Conservation (phyloP, 2,329 filamentous ascomycete species). For the Cercospora zeina region DNA sequence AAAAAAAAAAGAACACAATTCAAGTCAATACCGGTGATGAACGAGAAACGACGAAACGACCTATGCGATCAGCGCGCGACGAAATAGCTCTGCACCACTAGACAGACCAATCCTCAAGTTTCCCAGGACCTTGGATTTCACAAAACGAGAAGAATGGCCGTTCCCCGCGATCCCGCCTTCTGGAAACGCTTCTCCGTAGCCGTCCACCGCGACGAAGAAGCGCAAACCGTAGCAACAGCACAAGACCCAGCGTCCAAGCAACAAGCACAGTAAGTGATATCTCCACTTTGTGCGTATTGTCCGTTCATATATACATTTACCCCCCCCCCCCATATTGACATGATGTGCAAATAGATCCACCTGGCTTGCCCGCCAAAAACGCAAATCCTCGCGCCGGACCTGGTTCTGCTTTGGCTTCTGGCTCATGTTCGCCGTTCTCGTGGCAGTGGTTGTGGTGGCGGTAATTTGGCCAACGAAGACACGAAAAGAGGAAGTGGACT, state of each 20-base stretch:
- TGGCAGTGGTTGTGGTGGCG: constrained; percentile 49
- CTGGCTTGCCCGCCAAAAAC: constrained; percentile 56
- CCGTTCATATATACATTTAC: neutral
- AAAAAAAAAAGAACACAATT: neutral
- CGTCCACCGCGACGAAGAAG: constrained; percentile 57
- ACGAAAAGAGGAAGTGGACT: neutral
- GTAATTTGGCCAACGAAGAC: constrained; percentile 47
- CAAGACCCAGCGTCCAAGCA: constrained; percentile 1
- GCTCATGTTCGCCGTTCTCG: constrained; percentile 48
- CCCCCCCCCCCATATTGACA: too few species aligned
- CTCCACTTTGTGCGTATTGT: neutral
- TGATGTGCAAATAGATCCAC: constrained; percentile 47
- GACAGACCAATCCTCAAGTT: too few species aligned
- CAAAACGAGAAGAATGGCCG: constrained; percentile 44
- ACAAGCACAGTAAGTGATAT: constrained; percentile 1
- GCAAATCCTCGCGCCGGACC: constrained; percentile 51
- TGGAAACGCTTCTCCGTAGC: constrained; percentile 62
- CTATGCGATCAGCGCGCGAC: neutral
- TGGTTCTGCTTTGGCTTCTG: constrained; percentile 54
- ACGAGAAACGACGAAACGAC: neutral
- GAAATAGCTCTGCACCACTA: neutral
- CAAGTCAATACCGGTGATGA: neutral
- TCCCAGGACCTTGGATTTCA: neutral
- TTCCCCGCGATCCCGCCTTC: constrained; percentile 58
- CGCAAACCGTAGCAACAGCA: constrained; percentile 41